Base-by-base conservation (phyloP, 805 yeast species). In the Groenewaldozyma tartarivorans region DNA sequence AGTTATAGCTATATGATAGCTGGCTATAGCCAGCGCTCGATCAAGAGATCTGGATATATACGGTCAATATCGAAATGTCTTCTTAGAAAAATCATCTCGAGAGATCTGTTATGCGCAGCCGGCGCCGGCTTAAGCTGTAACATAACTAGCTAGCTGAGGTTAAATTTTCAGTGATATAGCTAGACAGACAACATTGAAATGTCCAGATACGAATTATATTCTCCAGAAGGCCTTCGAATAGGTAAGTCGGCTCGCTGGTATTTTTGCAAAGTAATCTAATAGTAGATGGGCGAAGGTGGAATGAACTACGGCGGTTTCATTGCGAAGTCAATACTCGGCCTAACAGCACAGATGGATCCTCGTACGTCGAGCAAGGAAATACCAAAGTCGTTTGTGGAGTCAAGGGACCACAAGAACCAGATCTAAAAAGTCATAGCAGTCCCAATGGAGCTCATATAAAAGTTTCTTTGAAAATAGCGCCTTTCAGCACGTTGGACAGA, bases 221-320 rank as follows among this genome's bases (percentile, higher is more conserved):
- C 96, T 0, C 96, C 96, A 4, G 97, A 92, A 62, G 98, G 98
- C 3, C 70, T 92, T 36, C 70, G 98, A 48, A 67, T 81, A 21
- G 56, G 57, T 54, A 42, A 9, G 51, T 32, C 13, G 7, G 7
- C 7, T 24, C 13, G 29, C 11, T 24, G 13, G 29, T 13, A 9
- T 7, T 13, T 24, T 24, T 13, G 13, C 13, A 9, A 24, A 7
- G 13, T 9, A 24, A 7, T 24, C 13, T 7, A 24, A 13, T 29
- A 34, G 32, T 43, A 11, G 97, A 92, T 58, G 98, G 98, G 1
- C 76, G 98, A 52, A 72, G 98, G 47, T 87, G 92, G 87, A 86
- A 90, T 54, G 98, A 92, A 60, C 69, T 88, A 34, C 77, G 97
- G 38, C 71, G 79, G 22, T 84, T 92, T 54, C 75, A 75, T 30